These are phyloP conservation scores for Thelonectria blattea DNA, from an alignment of 2,329 filamentous ascomycete genomes.

Conservation along the genomic window DNA sequence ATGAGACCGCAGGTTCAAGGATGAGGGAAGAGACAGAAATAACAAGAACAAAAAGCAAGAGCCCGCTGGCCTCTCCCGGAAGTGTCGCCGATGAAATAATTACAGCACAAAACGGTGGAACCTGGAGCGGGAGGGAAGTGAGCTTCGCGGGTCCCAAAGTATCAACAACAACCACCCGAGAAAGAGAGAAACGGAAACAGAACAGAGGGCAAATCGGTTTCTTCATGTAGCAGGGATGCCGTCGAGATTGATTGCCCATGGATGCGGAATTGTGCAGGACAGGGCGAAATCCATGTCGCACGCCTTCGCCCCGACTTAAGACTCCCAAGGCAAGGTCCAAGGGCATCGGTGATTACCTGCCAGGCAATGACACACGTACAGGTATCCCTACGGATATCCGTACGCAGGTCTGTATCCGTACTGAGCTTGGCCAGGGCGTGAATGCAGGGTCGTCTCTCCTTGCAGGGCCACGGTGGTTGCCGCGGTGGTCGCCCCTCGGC, in stretches of 20 bases:
- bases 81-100: slow-evolving; percentile 2
- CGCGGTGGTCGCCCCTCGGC: too few relatives aligned
- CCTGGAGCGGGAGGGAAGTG: not conserved
- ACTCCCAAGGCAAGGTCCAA: not conserved
- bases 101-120: slow-evolving; percentile 1
- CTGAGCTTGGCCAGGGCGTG: too few relatives aligned
- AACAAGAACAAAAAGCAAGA: not conserved
- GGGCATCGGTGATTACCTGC: too few relatives aligned
- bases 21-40: not conserved
- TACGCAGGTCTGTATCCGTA: too few relatives aligned
- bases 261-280: slow-evolving; percentile 25
- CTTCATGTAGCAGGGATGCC: slow-evolving; percentile 7
- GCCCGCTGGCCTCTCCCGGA: not conserved
- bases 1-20: not conserved
- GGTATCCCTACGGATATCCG: too few relatives aligned
- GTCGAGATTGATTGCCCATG: slow-evolving; percentile 21
- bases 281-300: slow-evolving; percentile 21
- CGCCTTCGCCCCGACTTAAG: slow-evolving; percentile 17
- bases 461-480: too few relatives aligned
- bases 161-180: not conserved
- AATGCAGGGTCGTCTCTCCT: too few relatives aligned
- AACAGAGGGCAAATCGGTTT: not conserved
- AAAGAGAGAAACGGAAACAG: too few relatives aligned
- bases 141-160: not conserved
- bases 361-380: too few relatives aligned